phyloP scores from a whole-genome alignment of 2,329 filamentous ascomycete species.

The Penicillium polonicum region DNA sequence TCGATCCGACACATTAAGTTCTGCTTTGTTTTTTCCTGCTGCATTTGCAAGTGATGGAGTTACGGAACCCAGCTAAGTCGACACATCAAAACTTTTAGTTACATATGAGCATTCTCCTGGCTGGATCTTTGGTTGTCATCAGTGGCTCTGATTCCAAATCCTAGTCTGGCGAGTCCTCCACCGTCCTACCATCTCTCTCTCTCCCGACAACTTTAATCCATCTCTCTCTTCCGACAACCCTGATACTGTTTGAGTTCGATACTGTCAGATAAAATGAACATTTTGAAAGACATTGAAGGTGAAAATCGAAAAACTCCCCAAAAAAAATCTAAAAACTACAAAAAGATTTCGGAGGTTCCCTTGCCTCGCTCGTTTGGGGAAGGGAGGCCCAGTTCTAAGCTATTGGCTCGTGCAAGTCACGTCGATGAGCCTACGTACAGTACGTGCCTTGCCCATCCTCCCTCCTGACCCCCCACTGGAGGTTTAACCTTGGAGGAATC shows the following conservation, averaged over 20 bases:
- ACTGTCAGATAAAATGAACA: background rate
- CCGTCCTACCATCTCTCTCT: background rate
- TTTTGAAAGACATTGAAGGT: background rate
- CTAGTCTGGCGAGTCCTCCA: slow-evolving; percentile 31
- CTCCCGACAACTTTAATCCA: background rate
- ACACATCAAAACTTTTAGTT: slow-evolving; percentile 34
- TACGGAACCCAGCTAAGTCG: slow-evolving; percentile 41
- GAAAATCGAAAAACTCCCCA: background rate
- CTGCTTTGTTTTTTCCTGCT: slow-evolving; percentile 4
- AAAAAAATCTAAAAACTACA: background rate
- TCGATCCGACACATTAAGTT: slow-evolving; percentile 35
- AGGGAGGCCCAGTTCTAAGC: slow-evolving; percentile 1
- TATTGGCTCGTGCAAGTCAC: slow-evolving; percentile 8
- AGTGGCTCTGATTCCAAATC: slow-evolving; percentile 32
- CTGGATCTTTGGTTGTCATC: slow-evolving; percentile 23
- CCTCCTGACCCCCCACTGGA: background rate
- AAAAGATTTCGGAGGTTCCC: background rate
- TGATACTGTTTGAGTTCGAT: slow-evolving; percentile 11
- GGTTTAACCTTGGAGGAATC: slow-evolving; percentile 5
- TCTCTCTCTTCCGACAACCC: background rate
- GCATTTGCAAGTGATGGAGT: slow-evolving; percentile 14
- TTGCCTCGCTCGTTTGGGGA: background rate
- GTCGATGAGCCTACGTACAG: slow-evolving; percentile 15
- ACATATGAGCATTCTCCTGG: slow-evolving; percentile 28
- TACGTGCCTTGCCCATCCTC: slow-evolving; percentile 20